Evolutionary conservation across 306 rosid genomes (phyloP), one percentile per base, ranked within the genome.

Genomic region (Mimosa pudica): DNA sequence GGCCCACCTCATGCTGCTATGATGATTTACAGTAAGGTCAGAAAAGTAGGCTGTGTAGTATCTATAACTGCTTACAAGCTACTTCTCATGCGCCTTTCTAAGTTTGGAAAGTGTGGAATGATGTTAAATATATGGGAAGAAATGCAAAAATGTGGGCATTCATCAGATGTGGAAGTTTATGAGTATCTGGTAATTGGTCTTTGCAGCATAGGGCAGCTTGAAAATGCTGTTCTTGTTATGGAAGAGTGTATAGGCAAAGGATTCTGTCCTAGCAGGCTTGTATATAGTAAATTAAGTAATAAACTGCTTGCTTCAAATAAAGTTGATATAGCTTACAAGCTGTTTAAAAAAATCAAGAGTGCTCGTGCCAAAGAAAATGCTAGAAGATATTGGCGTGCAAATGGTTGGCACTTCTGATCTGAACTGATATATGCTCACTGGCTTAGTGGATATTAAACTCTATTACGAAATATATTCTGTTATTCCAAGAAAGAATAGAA

Each of bases 1-100:
- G 98, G 98, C 80, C 98, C 98, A 13, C 97, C 98, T 0, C 85
- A 85, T 77, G 98, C 98, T 60, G 97, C 93, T 60, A 76, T 92
- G 91, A 74, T 87, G 86, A 82, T 92, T 70, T 89, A 92, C 85
- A 80, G 82, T 89, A 94, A 89, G 86, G 80, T 91, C 52, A 91
- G 90, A 81, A 91, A 84, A 76, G 79, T 69, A 8, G 97, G 92
- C 73, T 86, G 94, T 77, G 63, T 32, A 77, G 72, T 94, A 80
- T 94, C 97, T 0, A 33, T 83, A 77, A 85, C 83, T 82, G 92
- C 97, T 62, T 91, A 87, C 77, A 94, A 94, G 88, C 79, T 91
- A 74, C 75, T 94, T 84, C 92, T 94, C 9, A 89, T 89, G 95
- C 89, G 95, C 30, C 97, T 92, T 60, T 88, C 97, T 14, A 81